These are phyloP conservation scores for Pseudoperonospora humuli DNA, from an alignment of 352 stramenopile species.

Conservation along the genomic window DNA sequence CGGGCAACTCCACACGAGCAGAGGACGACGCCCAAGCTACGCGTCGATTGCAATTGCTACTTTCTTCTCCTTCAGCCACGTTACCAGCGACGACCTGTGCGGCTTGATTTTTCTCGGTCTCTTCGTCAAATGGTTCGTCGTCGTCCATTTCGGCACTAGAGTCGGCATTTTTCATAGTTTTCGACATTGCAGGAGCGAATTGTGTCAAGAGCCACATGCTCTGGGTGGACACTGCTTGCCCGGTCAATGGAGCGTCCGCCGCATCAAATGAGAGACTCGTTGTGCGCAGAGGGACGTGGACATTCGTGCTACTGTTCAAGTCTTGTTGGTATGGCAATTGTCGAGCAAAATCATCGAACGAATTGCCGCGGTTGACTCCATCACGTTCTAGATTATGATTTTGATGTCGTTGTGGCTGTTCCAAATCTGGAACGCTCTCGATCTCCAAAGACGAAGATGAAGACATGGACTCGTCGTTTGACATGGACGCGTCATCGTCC, in stretches of 20 bases:
- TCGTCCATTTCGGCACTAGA: slow-evolving; percentile 33
- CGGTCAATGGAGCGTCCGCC: slow-evolving; percentile 7
- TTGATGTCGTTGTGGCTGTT: background rate
- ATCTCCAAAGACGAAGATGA: slow-evolving; percentile 39
- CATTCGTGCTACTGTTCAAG: background rate
- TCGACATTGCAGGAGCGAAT: slow-evolving; percentile 48
- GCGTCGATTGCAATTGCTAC: slow-evolving; percentile 9
- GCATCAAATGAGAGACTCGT: slow-evolving; percentile 23
- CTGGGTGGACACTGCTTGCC: background rate
- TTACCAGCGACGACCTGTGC: background rate
- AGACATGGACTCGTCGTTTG: slow-evolving; percentile 54
- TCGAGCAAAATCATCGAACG: slow-evolving; percentile 25
- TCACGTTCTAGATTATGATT: slow-evolving; percentile 6
- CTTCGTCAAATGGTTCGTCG: slow-evolving; percentile 31
- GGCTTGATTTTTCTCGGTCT: slow-evolving; percentile 11
- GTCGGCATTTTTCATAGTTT: slow-evolving; percentile 23
- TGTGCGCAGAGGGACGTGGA: background rate
- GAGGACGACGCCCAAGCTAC: slow-evolving; percentile 29
- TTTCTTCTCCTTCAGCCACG: background rate
- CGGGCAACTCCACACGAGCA: slow-evolving; percentile 23
- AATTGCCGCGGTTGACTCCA: slow-evolving; percentile 7
- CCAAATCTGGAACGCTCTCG: slow-evolving; percentile 12
- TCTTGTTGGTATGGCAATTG: slow-evolving; percentile 23
- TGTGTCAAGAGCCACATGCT: slow-evolving; percentile 42
- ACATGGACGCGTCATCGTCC: slow-evolving; percentile 44